Evolutionary conservation across 2,329 filamentous ascomycete species (phyloP), one percentile per base, ranked within the genome.

Genomic region (Colletotrichum sp.): DNA sequence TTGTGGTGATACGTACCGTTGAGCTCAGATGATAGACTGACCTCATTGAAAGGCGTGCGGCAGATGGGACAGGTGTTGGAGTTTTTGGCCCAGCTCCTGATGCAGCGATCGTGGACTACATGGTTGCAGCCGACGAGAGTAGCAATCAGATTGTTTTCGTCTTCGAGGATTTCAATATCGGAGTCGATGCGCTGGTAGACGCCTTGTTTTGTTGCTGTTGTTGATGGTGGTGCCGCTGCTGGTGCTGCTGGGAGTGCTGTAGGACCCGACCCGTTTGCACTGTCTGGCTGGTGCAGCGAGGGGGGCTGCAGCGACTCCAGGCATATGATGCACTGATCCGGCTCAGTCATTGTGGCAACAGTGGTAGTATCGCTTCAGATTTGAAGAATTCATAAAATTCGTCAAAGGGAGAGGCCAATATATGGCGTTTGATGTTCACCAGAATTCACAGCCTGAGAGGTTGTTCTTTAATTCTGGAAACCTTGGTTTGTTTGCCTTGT

Each of bases 11-110:
- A 76, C 74, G 74, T 76, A 76, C 74, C 74, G 34, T 76, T 76
- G 59, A 76, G 87, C 79, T 90, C 92, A 82, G 94, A 92, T 84
- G 94, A 94, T 77, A 99, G 93, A 83, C 97, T 93, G 79, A 99
- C 96, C 80, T 94, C 88, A 85, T 99, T 96, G 88, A 99, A 99
- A 78, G 91, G 92, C 81, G 95, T 94, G 80, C 97, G 95, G 86
- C 97, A 99, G 85, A 99, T 98, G 62, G 97, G 97, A 85, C 97
- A 99, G 83, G 96, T 98, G 86, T 99, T 99, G 78, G 97, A 96
- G 84, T 98, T 94, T 86, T 98, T 95, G 62, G 96, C 95, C 97
- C 97, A 99, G 80, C 96, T 95, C 80, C 94, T 94, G 80, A 99
- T 90, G 85, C 97, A 99, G 68, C 94, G 93, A 87, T 99, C 94